Base-by-base conservation (phyloP, 1,284 basidiomycete genomes). In the Leccinum pachyderme region DNA sequence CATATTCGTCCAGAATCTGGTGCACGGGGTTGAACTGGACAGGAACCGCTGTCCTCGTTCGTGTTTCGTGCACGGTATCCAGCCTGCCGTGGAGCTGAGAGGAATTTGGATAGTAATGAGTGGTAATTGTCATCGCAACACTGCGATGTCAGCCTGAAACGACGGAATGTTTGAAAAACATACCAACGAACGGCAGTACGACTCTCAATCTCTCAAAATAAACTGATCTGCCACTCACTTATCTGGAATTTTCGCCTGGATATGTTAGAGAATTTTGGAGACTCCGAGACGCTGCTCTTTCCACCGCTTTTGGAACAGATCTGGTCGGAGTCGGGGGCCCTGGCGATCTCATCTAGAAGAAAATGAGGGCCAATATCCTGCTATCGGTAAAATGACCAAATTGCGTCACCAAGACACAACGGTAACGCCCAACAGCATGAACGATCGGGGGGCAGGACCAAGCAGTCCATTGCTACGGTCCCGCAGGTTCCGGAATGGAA, bases 401-500 rank as follows among this genome's bases (percentile, higher is more conserved):
- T 66, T 63, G 60, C 64, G 58, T 68, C 64, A 65, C 60, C 43
- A 52, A 18, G 52, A 51, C 58, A 59, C 54, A 59, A 55, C 35
- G 49, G 53, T 35, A 52, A 58, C 47, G 41, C n/a, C 52, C 41
- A 49, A 35, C 37, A 55, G 49, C 56, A 57, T 52, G 28, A 62
- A 41, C 47, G 60, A 66, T 66, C 64, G n/a, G 55, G 56, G 45
- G 49, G 52, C 45, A 66, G 56, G 47, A 55, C 53, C 49, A 53
- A 47, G 52, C 48, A 49, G 43, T 55, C 64, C 55, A 65, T 47
- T 61, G 57, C 63, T 55, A 66, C 49, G 65, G 59, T 51, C 55
- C 61, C 65, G 63, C 63, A 66, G 57, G 59, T 39, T 47, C 47
- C 46, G 54, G 58, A 71, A 67, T 69, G 67, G 68, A 69, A 59